These are phyloP conservation scores for Podospora australis DNA, from an alignment of 495 filamentous ascomycete genomes.

Conservation along the genomic window DNA sequence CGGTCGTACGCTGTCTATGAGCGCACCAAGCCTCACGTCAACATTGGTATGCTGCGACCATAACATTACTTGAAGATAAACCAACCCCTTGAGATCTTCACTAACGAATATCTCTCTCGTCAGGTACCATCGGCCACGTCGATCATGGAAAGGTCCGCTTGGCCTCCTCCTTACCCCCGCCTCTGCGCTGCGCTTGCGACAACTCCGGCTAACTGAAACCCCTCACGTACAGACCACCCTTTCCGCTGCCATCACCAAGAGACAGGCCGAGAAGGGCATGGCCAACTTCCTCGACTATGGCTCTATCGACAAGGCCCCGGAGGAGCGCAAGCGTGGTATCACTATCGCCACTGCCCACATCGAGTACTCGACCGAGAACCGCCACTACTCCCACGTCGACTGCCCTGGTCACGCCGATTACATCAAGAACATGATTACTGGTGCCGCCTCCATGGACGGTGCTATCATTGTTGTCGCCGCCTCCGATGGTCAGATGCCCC, in stretches of 20 bases:
- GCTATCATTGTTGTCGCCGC: slow-evolving; percentile 98
- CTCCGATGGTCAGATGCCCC: slow-evolving; percentile 98
- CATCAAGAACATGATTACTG: slow-evolving; percentile 99
- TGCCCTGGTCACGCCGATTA: slow-evolving; percentile 99
- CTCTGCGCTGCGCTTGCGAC: neutral
- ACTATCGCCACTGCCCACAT: slow-evolving; percentile 98
- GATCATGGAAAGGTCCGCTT: slow-evolving; percentile 90
- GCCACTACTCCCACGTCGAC: slow-evolving; percentile 99
- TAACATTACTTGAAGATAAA: neutral
- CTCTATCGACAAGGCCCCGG: slow-evolving; percentile 96
- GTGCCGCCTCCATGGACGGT: slow-evolving; percentile 95
- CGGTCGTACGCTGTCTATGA: slow-evolving; percentile 77
- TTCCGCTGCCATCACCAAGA: slow-evolving; percentile 96
- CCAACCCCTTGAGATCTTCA: neutral
- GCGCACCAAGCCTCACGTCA: slow-evolving; percentile 93
- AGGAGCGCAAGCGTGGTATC: slow-evolving; percentile 99
- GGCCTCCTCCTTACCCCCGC: slow-evolving; percentile 14
- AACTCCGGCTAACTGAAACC: slow-evolving; percentile 19
- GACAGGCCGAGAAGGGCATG: slow-evolving; percentile 86
- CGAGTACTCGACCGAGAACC: slow-evolving; percentile 84
- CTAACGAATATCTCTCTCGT: slow-evolving; percentile 11
- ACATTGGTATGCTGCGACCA: slow-evolving; percentile 69
- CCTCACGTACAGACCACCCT: slow-evolving; percentile 71
- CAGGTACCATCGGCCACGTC: slow-evolving; percentile 98
- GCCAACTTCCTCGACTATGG: slow-evolving; percentile 94